Evolutionary conservation across 169 alveolate species (phyloP).

Genomic region (Toxoplasma gondii): DNA sequence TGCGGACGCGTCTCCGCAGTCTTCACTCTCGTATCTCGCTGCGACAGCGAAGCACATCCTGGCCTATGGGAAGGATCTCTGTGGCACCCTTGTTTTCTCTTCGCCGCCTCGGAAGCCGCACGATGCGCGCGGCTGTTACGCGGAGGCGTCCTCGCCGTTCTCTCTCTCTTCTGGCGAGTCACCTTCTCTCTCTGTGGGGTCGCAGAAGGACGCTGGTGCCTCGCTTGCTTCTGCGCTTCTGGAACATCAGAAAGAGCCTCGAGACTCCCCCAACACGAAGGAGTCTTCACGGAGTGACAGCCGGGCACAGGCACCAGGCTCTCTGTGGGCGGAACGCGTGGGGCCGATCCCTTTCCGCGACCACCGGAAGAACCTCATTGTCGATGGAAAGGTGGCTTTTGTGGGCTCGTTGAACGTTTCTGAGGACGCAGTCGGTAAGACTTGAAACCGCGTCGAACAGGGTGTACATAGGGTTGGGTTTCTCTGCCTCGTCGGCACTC

Average conservation of each 20-base stretch:
- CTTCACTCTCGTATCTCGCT: not conserved
- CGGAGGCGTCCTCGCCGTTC: not conserved
- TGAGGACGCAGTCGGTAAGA: constrained; percentile 13
- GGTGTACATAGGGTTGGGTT: too few relatives aligned
- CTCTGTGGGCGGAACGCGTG: not conserved
- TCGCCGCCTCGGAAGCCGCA: not conserved
- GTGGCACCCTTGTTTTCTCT: not conserved
- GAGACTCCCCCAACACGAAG: not conserved
- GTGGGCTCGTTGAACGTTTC: constrained; percentile 42
- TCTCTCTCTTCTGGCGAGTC: too few relatives aligned
- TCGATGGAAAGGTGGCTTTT: constrained; percentile 40
- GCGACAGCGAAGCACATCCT: not conserved
- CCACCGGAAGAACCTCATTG: constrained; percentile 40
- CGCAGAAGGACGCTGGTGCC: too few relatives aligned
- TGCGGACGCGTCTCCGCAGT: not conserved
- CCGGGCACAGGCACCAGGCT: not conserved
- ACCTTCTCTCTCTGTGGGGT: too few relatives aligned
- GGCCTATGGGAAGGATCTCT: not conserved
- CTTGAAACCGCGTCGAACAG: too few relatives aligned
- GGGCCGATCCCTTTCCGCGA: constrained; percentile 42
- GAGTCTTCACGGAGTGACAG: not conserved
- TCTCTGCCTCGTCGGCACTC: too few relatives aligned
- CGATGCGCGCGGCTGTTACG: not conserved
- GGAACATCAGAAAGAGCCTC: not conserved
- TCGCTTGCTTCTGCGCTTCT: too few relatives aligned